A percentile compares a stretch with the other conserved stretches of the same genome.
These are phyloP conservation scores for Apiotrichum domesticum DNA, from an alignment of 1,284 basidiomycete species.

Conservation along the genomic window DNA sequence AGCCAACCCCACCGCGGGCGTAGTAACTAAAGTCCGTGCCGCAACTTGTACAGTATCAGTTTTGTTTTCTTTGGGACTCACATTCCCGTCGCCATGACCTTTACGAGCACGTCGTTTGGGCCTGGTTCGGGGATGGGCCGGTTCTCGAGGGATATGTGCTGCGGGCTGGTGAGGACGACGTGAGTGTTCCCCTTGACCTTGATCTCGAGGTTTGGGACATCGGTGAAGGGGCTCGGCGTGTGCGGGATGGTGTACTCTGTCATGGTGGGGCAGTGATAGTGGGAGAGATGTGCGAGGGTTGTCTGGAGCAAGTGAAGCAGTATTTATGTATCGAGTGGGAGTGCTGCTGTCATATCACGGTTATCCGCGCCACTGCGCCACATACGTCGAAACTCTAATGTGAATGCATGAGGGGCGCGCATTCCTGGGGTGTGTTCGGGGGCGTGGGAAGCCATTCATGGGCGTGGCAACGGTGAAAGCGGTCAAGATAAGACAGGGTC, in stretches of 20 bases:
- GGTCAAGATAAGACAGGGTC: too few relatives aligned
- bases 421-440: too few relatives aligned
- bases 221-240: neutral
- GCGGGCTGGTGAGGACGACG: conserved; percentile 11
- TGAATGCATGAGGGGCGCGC: too few relatives aligned
- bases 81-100: conserved; percentile 25
- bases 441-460: too few relatives aligned
- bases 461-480: too few relatives aligned
- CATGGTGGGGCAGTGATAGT: neutral
- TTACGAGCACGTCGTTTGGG: conserved; percentile 19
- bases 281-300: too few relatives aligned
- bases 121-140: conserved; percentile 14
- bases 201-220: neutral
- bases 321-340: too few relatives aligned
- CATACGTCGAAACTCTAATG: too few relatives aligned
- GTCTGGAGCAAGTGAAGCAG: too few relatives aligned
- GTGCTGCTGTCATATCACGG: too few relatives aligned
- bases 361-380: too few relatives aligned
- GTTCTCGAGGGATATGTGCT: conserved; percentile 16
- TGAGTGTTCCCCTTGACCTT: conserved; percentile 5
- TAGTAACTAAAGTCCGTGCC: conserved; percentile 22
- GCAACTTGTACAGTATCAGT: conserved; percentile 7
- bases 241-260: neutral
- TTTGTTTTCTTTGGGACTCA: conserved; percentile 1
- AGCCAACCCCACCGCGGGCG: conserved; percentile 32